A percentile compares a stretch with the other conserved stretches of the same genome.
Conservation (phyloP, 805 yeast genomes). For the Metschnikowia orientalis region DNA sequence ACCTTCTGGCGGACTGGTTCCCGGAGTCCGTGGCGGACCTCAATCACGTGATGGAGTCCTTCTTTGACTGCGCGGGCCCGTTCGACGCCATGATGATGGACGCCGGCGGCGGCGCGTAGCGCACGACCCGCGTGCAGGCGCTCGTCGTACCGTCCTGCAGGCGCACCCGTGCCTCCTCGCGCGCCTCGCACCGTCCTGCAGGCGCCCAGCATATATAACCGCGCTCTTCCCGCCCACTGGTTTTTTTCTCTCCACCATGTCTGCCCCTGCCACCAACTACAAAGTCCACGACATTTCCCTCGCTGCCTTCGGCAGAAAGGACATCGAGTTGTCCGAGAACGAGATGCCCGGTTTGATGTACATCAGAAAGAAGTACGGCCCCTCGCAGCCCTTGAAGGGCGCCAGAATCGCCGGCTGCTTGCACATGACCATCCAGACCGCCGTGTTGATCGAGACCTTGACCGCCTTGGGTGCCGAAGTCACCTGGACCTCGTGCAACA, state of each 20-base stretch:
- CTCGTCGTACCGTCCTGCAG: background rate
- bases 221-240: constrained; percentile 2
- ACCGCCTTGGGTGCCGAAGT: constrained; percentile 98
- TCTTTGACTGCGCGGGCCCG: constrained; percentile 6
- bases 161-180: constrained; percentile 1
- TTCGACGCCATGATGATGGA: background rate
- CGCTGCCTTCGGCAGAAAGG: constrained; percentile 99
- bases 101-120: background rate
- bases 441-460: constrained; percentile 95
- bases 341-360: constrained; percentile 99
- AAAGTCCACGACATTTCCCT: constrained; percentile 97
- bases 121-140: background rate
- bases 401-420: constrained; percentile 99
- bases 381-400: constrained; percentile 91
- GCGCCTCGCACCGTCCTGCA: constrained; percentile 3
- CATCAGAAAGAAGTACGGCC: constrained; percentile 90
- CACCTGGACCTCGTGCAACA: constrained; percentile 99
- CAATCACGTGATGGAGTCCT: constrained; percentile 12
- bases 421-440: constrained; percentile 99
- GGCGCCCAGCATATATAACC: constrained; percentile 1
- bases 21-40: constrained; percentile 7
- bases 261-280: constrained; percentile 57
- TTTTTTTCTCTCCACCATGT: constrained; percentile 19
- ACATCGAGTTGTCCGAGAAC: constrained; percentile 96
- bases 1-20: constrained; percentile 5